Evolutionary conservation across 306 rosid species (phyloP).

Genomic region (Medicago ruthenica): DNA sequence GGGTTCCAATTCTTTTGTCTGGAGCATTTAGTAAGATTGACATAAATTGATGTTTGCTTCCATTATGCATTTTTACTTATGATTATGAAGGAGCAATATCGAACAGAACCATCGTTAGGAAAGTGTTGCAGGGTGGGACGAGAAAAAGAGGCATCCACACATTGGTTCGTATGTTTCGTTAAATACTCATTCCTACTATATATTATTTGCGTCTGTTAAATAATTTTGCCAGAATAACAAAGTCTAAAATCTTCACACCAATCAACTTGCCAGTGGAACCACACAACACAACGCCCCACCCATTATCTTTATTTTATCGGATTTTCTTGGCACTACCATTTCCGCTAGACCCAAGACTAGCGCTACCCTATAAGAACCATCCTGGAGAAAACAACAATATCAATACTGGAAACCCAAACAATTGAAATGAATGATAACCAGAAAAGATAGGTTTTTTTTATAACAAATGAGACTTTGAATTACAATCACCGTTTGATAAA

Average conservation of each 20-base stretch:
- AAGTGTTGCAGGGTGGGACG: no score
- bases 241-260: constrained; percentile 92
- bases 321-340: constrained; percentile 84
- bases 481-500: neutral
- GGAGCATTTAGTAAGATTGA: no score
- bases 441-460: constrained; percentile 2
- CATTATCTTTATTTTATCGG: constrained; percentile 85
- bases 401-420: constrained; percentile 1
- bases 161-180: no score
- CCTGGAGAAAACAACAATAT: constrained; percentile 57
- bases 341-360: constrained; percentile 77
- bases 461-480: neutral
- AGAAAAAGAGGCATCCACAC: no score
- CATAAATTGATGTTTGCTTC: no score
- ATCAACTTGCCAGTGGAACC: constrained; percentile 96
- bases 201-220: neutral
- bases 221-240: constrained; percentile 82
- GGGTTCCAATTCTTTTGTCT: no score
- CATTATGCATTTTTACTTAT: no score
- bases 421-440: neutral
- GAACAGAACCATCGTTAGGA: no score
- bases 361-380: constrained; percentile 80
- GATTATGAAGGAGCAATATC: no score
- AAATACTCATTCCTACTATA: no score
- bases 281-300: constrained; percentile 82